Conservation (phyloP, 2,329 filamentous ascomycete genomes). For the Aspergillus sp. region DNA sequence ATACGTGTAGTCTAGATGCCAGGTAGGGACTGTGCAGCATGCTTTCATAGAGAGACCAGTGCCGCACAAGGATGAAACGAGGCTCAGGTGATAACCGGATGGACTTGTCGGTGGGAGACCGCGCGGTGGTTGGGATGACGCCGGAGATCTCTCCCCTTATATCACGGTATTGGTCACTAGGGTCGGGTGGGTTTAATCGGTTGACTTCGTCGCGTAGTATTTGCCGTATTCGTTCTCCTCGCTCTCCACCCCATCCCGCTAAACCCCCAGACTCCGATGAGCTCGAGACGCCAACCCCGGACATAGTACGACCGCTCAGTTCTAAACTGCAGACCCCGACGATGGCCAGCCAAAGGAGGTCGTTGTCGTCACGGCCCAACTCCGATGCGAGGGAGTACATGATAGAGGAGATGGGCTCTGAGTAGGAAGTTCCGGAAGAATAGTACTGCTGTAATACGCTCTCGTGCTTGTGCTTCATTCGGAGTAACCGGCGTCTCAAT, state of each 20-base stretch:
- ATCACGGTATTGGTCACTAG: conserved; percentile 58
- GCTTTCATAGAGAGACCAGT: conserved; percentile 97
- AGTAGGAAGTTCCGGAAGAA: conserved; percentile 81
- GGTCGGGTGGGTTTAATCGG: conserved; percentile 79
- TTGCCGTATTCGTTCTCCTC: conserved; percentile 80
- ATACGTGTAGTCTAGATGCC: conserved; percentile 86
- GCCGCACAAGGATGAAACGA: conserved; percentile 84
- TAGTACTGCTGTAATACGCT: conserved; percentile 78
- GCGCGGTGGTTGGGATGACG: conserved; percentile 84
- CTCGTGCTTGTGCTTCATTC: conserved; percentile 76
- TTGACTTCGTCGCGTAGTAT: conserved; percentile 90
- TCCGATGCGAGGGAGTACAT: conserved; percentile 94
- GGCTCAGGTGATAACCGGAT: conserved; percentile 93
- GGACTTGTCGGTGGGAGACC: conserved; percentile 84
- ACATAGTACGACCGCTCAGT: conserved; percentile 81
- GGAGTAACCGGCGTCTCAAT: conserved; percentile 70
- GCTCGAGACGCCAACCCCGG: conserved; percentile 67
- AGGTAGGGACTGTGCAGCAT: conserved; percentile 98
- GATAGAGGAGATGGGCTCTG: conserved; percentile 91
- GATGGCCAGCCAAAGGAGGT: conserved; percentile 90
- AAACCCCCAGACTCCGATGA: conserved; percentile 54
- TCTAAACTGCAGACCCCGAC: conserved; percentile 94
- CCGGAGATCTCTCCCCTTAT: conserved; percentile 67
- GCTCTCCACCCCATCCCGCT: conserved; percentile 75
- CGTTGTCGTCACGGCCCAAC: conserved; percentile 93